These are phyloP conservation scores for Pleurotus salmoneostramineus DNA, from an alignment of 768 basidiomycete species.

Conservation along the genomic window DNA sequence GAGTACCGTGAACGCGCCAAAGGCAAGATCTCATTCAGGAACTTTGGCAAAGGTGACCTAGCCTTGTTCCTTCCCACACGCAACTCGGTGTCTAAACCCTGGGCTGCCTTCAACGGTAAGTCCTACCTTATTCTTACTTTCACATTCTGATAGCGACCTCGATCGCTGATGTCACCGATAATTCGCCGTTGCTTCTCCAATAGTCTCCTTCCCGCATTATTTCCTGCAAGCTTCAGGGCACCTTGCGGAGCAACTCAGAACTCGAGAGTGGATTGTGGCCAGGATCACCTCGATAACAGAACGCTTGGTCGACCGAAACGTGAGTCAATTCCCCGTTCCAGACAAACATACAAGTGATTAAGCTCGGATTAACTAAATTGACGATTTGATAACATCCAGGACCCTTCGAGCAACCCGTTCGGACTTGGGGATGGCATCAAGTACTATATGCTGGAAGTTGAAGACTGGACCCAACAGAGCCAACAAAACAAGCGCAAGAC, in stretches of 20 bases:
- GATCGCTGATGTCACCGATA: constrained; percentile 32
- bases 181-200: neutral
- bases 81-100: constrained; percentile 89
- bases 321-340: constrained; percentile 26
- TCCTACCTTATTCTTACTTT: constrained; percentile 6
- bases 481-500: constrained; percentile 55
- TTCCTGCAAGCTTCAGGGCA: constrained; percentile 88
- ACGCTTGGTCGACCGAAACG: constrained; percentile 77
- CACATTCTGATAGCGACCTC: constrained; percentile 9
- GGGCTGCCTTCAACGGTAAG: constrained; percentile 98
- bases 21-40: constrained; percentile 94
- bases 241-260: constrained; percentile 85
- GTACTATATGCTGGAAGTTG: constrained; percentile 91
- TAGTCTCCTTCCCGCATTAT: constrained; percentile 96
- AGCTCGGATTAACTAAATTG: constrained; percentile 2
- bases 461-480: constrained; percentile 84
- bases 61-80: constrained; percentile 95
- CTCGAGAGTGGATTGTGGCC: constrained; percentile 93
- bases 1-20: constrained; percentile 94
- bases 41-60: constrained; percentile 92
- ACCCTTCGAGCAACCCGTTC: constrained; percentile 85
- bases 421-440: constrained; percentile 85
- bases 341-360: constrained; percentile 7
- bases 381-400: constrained; percentile 36
- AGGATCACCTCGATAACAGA: constrained; percentile 87